Conservation (phyloP, 176 grass and related monocot species). For the Oryza longistaminata region DNA sequence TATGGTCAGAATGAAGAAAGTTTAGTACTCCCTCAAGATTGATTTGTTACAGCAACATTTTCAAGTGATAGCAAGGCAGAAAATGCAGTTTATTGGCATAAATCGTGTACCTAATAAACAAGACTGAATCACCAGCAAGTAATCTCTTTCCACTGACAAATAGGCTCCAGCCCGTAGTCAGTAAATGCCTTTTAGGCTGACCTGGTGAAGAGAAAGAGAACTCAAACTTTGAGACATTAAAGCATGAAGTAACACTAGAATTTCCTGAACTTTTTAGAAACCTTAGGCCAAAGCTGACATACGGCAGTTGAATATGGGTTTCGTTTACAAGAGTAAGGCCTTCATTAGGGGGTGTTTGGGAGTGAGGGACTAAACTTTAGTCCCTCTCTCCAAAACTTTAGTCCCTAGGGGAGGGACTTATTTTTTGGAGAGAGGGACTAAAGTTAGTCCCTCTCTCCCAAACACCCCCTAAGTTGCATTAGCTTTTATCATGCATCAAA, state of each 20-base stretch:
- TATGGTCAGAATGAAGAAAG: constrained; percentile 35
- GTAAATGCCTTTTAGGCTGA: constrained; percentile 82
- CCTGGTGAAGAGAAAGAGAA: constrained; percentile 53
- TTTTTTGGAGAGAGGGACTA: too few species aligned
- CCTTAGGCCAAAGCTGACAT: not conserved
- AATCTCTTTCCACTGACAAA: constrained; percentile 85
- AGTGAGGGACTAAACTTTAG: too few species aligned
- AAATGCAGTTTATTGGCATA: not conserved
- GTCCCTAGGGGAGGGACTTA: too few species aligned
- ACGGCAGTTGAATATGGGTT: constrained; percentile 8
- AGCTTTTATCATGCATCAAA: constrained; percentile 16
- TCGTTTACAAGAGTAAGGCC: not conserved
- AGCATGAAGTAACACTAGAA: not conserved
- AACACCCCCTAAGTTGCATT: constrained; percentile 27
- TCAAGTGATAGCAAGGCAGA: not conserved
- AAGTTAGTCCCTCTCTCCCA: too few species aligned
- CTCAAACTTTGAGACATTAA: constrained; percentile 1
- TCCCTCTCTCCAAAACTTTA: too few species aligned
- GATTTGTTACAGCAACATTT: constrained; percentile 24
- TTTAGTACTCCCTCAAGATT: constrained; percentile 14
- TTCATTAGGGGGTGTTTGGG: too few species aligned
- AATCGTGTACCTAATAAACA: constrained; percentile 72
- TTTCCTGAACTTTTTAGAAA: constrained; percentile 9
- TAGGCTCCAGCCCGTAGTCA: constrained; percentile 86
- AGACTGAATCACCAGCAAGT: constrained; percentile 76